Percentiles rank a stretch among this genome's conserved stretches.
Evolutionary conservation across 139 green algal genomes (phyloP).

Genomic region (Chara braunii): DNA sequence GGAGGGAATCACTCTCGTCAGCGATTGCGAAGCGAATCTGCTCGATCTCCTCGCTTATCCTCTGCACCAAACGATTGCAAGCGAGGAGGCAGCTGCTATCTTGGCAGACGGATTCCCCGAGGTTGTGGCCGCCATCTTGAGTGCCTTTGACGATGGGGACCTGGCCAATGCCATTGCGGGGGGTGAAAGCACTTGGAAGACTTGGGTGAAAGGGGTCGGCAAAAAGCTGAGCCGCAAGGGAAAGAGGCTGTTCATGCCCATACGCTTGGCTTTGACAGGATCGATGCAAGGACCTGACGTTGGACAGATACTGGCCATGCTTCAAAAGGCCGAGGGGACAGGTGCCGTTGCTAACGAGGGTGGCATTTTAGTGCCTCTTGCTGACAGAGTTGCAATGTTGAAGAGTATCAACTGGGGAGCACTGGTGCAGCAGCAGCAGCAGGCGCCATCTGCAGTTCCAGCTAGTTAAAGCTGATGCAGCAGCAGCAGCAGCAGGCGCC

Average conservation of each 20-base stretch:
- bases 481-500: too few relatives aligned
- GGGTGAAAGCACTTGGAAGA: conserved; percentile 62
- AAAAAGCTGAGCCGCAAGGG: conserved; percentile 93
- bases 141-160: conserved; percentile 64
- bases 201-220: conserved; percentile 81
- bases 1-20: conserved; percentile 48
- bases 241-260: conserved; percentile 96
- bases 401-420: conserved; percentile 11
- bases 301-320: conserved; percentile 63
- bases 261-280: conserved; percentile 84
- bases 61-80: conserved; percentile 66
- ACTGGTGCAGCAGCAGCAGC: too few relatives aligned
- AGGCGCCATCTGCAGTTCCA: too few relatives aligned
- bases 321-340: conserved; percentile 49
- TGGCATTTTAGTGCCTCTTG: conserved; percentile 26
- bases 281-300: conserved; percentile 76
- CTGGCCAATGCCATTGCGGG: conserved; percentile 61
- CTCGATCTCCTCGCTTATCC: conserved; percentile 72
- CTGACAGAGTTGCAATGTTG: conserved; percentile 4
- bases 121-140: conserved; percentile 64
- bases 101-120: conserved; percentile 69
- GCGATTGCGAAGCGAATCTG: conserved; percentile 59
- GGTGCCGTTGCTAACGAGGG: neutral
- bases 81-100: conserved; percentile 35
- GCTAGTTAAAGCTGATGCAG: too few relatives aligned